Evolutionary conservation across 768 basidiomycete genomes (phyloP).

Genomic region (Termitomyces sp.): DNA sequence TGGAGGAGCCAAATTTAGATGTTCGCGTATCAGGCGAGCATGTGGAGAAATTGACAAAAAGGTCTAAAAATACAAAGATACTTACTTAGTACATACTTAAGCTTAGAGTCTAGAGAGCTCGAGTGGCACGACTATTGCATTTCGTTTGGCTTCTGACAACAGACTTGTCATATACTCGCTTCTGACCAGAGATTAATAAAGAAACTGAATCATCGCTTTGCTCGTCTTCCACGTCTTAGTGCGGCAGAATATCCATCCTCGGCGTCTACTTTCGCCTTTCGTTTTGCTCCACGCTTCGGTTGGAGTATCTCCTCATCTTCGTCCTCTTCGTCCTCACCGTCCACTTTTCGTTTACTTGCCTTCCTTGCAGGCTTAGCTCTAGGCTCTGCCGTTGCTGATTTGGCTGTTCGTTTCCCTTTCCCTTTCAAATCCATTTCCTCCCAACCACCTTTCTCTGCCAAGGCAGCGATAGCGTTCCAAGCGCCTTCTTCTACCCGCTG

Average conservation of each 20-base stretch:
- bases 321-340: constrained; percentile 15
- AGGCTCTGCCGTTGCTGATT: constrained; percentile 13
- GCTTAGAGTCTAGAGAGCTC: too few relatives aligned
- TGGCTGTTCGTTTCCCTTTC: constrained; percentile 19
- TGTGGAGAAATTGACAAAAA: too few relatives aligned
- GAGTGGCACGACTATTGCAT: too few relatives aligned
- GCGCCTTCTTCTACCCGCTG: constrained; percentile 70
- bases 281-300: constrained; percentile 8
- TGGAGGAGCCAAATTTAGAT: too few relatives aligned
- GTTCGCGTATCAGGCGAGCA: too few relatives aligned
- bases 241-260: constrained; percentile 2
- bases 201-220: constrained; percentile 2
- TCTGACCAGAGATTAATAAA: too few relatives aligned
- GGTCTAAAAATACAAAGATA: not conserved
- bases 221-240: constrained; percentile 3
- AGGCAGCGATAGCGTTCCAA: constrained; percentile 54
- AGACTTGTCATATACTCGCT: too few relatives aligned
- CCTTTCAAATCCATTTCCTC: constrained; percentile 43
- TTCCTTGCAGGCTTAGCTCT: constrained; percentile 16
- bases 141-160: too few relatives aligned
- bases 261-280: constrained; percentile 8
- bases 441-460: constrained; percentile 82
- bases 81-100: not conserved
- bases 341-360: constrained; percentile 14
- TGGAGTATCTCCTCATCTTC: constrained; percentile 12